These are phyloP conservation scores for Chaetothyriales sp. DNA, from an alignment of 2,329 filamentous ascomycete species.

Conservation along the genomic window DNA sequence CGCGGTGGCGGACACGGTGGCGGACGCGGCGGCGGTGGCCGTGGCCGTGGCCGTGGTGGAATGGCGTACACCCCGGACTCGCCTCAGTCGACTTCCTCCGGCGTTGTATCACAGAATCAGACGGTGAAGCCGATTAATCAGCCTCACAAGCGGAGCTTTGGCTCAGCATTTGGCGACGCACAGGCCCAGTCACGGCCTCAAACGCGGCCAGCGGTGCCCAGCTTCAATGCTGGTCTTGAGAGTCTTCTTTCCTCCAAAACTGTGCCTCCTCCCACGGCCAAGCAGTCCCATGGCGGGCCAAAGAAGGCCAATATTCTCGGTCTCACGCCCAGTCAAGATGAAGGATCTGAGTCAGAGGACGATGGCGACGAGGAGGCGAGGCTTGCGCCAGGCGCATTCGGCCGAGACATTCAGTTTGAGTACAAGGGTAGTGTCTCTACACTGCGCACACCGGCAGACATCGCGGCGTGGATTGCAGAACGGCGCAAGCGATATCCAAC, in stretches of 20 bases:
- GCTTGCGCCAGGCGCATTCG: slow-evolving; percentile 20
- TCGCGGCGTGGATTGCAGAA: slow-evolving; percentile 68
- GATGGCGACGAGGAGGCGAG: slow-evolving; percentile 33
- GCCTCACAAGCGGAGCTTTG: slow-evolving; percentile 15
- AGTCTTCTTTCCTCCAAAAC: slow-evolving; percentile 13
- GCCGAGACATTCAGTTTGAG: slow-evolving; percentile 34
- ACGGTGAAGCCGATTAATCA: slow-evolving; percentile 2
- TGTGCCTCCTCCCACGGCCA: slow-evolving; percentile 5
- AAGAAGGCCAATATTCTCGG: slow-evolving; percentile 35
- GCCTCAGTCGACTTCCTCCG: slow-evolving; percentile 2
- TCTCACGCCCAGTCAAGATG: slow-evolving; percentile 32
- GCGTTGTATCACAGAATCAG: slow-evolving; percentile 1
- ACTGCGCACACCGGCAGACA: slow-evolving; percentile 48
- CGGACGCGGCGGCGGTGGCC: slow-evolving; percentile 5
- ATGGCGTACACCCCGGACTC: not conserved
- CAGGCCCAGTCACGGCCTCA: slow-evolving; percentile 9
- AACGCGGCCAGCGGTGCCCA: slow-evolving; percentile 16
- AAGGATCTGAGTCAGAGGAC: slow-evolving; percentile 34
- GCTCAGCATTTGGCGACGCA: slow-evolving; percentile 14
- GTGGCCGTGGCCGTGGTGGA: slow-evolving; percentile 1
- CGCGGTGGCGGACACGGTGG: slow-evolving; percentile 5
- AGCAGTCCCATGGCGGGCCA: slow-evolving; percentile 22
- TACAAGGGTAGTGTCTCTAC: slow-evolving; percentile 43
- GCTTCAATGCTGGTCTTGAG: slow-evolving; percentile 15
- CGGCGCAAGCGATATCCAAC: slow-evolving; percentile 71